Conservation (phyloP, 257 asterid species). For the Solanum clarkiae region DNA sequence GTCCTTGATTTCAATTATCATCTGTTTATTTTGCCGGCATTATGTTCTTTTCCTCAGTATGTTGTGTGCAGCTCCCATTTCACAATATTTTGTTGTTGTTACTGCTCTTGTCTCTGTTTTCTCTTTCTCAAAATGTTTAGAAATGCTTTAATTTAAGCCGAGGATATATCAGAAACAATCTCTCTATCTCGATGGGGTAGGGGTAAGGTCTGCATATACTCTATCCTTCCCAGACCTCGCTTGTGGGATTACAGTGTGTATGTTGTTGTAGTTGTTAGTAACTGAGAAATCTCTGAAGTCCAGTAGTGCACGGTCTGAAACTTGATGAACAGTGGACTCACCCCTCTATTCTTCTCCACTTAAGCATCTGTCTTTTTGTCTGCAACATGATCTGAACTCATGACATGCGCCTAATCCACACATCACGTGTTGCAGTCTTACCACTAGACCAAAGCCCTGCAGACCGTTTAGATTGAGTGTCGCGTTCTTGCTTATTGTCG, state of each 20-base stretch:
- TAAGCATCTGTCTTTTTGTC: background rate
- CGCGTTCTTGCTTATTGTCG: background rate
- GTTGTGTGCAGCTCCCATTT: background rate
- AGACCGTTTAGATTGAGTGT: background rate
- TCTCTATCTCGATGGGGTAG: background rate
- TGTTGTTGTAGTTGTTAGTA: too few relatives aligned
- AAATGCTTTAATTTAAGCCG: background rate
- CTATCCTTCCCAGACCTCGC: too few relatives aligned
- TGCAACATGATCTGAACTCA: background rate
- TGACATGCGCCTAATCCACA: background rate
- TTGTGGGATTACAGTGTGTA: too few relatives aligned
- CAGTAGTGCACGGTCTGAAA: background rate
- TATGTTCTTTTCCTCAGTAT: background rate
- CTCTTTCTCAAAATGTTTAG: background rate
- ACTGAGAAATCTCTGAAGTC: too few relatives aligned
- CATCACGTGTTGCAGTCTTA: background rate
- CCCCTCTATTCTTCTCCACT: background rate
- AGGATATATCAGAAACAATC: background rate
- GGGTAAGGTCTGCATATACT: background rate
- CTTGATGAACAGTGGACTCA: background rate
- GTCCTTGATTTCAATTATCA: background rate
- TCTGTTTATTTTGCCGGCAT: background rate
- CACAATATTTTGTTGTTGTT: background rate
- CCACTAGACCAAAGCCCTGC: background rate
- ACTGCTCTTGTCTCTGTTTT: background rate